A percentile compares a stretch with the other conserved stretches of the same genome.
phyloP scores from a whole-genome alignment of 75 land plant genomes.

The Larix kaempferi region DNA sequence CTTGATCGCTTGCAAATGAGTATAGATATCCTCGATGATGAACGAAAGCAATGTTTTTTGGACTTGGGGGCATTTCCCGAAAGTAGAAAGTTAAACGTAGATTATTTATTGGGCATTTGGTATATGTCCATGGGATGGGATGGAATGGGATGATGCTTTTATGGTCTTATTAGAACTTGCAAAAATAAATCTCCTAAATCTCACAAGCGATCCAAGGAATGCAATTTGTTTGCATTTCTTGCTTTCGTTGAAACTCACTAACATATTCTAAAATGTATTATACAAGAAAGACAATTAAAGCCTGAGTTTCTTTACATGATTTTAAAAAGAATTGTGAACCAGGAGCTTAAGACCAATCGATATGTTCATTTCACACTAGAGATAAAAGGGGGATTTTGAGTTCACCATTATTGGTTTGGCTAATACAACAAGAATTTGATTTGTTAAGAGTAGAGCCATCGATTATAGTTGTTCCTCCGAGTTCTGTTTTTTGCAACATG shows the following conservation, averaged over 20 bases:
- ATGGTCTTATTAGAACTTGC: background rate
- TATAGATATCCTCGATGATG: background rate
- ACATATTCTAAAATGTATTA: no score
- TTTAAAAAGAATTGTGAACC: no score
- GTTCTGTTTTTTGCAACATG: conserved; percentile 46
- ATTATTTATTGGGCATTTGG: background rate
- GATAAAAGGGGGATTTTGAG: rapidly evolving
- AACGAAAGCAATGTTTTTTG: background rate
- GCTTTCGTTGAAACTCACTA: no score
- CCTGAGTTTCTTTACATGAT: no score
- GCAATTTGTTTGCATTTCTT: no score
- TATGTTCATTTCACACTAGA: no score
- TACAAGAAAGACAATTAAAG: no score
- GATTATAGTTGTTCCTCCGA: conserved; percentile 4
- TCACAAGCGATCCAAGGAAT: background rate
- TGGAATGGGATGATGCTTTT: background rate
- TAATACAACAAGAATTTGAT: no score
- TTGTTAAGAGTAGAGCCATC: no score
- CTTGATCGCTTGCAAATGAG: background rate
- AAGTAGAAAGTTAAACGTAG: background rate
- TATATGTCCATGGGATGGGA: background rate
- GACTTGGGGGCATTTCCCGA: background rate
- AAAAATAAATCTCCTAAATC: background rate
- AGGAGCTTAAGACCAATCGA: no score
- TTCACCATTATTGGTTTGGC: no score